These are phyloP conservation scores for Brettanomyces custersianus DNA, from an alignment of 805 yeast species.

Conservation along the genomic window DNA sequence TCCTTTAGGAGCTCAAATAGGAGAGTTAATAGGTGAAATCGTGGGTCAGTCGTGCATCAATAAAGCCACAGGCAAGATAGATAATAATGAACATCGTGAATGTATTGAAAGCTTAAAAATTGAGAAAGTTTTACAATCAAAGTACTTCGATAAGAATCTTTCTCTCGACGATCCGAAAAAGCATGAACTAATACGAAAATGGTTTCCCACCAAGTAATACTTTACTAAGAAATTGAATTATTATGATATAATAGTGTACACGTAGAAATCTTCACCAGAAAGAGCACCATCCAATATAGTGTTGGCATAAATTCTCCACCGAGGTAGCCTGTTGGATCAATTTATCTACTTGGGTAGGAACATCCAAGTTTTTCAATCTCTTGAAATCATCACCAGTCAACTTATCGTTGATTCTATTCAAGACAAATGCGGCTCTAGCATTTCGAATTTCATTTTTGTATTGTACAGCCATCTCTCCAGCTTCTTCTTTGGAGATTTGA, in stretches of 20 bases:
- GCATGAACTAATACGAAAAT: constrained; percentile 20
- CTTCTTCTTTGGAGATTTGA: constrained; percentile 70
- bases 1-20: constrained; percentile 65
- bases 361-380: constrained; percentile 59
- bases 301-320: constrained; percentile 92
- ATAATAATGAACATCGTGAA: constrained; percentile 10
- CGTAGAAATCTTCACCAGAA: constrained; percentile 58
- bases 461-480: constrained; percentile 57
- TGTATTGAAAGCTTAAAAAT: constrained; percentile 52
- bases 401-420: constrained; percentile 85
- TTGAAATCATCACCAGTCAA: constrained; percentile 89
- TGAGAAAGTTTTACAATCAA: constrained; percentile 42
- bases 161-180: constrained; percentile 24
- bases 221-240: background rate
- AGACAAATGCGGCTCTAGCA: constrained; percentile 84
- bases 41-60: constrained; percentile 34
- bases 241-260: background rate
- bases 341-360: constrained; percentile 86
- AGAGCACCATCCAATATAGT: constrained; percentile 98
- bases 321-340: constrained; percentile 94
- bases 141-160: constrained; percentile 45
- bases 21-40: constrained; percentile 55
- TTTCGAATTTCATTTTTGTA: constrained; percentile 69
- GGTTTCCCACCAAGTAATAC: constrained; percentile 10
- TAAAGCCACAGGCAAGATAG: constrained; percentile 4